These are phyloP conservation scores for Protomyces pachydermus DNA, from an alignment of 1,139 yeast genomes.

Conservation along the genomic window DNA sequence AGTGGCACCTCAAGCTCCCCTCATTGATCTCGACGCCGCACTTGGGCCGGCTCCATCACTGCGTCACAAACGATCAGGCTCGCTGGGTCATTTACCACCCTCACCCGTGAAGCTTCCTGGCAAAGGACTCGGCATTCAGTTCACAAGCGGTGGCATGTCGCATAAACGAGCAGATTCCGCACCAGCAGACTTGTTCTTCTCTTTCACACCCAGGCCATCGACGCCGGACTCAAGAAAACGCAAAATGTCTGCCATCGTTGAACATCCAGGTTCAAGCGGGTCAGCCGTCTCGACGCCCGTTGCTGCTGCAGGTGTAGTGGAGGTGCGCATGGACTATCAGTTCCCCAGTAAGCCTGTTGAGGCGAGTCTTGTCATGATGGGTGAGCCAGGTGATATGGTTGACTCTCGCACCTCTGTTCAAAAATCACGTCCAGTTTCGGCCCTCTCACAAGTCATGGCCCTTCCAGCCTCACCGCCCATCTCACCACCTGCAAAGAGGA, in stretches of 20 bases:
- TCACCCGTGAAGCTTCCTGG: conserved; percentile 6
- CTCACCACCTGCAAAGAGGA: conserved; percentile 1
- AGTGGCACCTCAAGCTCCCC: conserved; percentile 5
- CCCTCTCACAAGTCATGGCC: neutral
- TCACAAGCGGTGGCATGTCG: neutral
- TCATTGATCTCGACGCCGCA: conserved; percentile 19
- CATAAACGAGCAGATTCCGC: conserved; percentile 22
- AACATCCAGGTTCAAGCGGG: conserved; percentile 7
- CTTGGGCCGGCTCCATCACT: conserved; percentile 13
- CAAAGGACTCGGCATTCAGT: neutral
- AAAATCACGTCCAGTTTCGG: neutral
- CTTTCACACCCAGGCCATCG: conserved; percentile 19
- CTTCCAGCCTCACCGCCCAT: neutral
- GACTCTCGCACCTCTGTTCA: neutral
- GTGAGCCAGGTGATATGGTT: conserved; percentile 23
- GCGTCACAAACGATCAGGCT: conserved; percentile 20
- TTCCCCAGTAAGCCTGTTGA: neutral
- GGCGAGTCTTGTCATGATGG: conserved; percentile 7
- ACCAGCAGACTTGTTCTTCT: conserved; percentile 18
- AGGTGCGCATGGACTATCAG: neutral
- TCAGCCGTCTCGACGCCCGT: neutral
- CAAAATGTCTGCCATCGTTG: conserved; percentile 23
- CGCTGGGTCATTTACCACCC: conserved; percentile 18
- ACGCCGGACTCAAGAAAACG: conserved; percentile 24
- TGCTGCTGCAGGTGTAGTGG: neutral